These are phyloP conservation scores for Aspergillus tamarii DNA, from an alignment of 2,329 filamentous ascomycete species.

Conservation along the genomic window DNA sequence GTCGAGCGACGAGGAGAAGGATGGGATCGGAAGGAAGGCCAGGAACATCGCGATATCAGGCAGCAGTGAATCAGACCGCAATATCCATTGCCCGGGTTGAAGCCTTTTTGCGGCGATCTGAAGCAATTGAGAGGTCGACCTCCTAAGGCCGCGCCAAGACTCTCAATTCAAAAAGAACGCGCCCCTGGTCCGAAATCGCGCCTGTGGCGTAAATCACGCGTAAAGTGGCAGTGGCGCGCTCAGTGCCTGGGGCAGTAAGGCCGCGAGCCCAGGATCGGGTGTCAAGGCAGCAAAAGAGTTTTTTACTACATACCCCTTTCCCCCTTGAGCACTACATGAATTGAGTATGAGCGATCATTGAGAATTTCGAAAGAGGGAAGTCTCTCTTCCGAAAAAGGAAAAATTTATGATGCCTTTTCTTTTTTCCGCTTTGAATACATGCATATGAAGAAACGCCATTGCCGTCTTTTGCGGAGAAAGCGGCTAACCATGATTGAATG, in stretches of 20 bases:
- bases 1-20: slow-evolving; percentile 20
- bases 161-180: slow-evolving; percentile 16
- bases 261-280: slow-evolving; percentile 4
- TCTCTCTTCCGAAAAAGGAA: background rate
- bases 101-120: slow-evolving; percentile 11
- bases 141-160: slow-evolving; percentile 26
- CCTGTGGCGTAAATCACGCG: slow-evolving; percentile 33
- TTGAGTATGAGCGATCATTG: background rate
- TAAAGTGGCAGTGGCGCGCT: slow-evolving; percentile 38
- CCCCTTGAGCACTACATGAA: background rate
- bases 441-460: slow-evolving; percentile 10
- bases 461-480: slow-evolving; percentile 9
- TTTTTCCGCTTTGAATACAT: background rate
- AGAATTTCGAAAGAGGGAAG: background rate
- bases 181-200: slow-evolving; percentile 17
- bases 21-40: slow-evolving; percentile 20
- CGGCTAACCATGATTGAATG: slow-evolving; percentile 18
- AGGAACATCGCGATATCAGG: slow-evolving; percentile 34
- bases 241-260: slow-evolving; percentile 30
- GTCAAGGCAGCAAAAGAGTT: slow-evolving; percentile 6
- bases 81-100: slow-evolving; percentile 22
- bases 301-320: background rate
- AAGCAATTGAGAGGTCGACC: slow-evolving; percentile 10
- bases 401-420: background rate
- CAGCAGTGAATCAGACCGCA: slow-evolving; percentile 22